Evolutionary conservation across 2,329 filamentous ascomycete species (phyloP), one percentile per base, ranked within the genome.

Genomic region (Fusarium mundagurra): DNA sequence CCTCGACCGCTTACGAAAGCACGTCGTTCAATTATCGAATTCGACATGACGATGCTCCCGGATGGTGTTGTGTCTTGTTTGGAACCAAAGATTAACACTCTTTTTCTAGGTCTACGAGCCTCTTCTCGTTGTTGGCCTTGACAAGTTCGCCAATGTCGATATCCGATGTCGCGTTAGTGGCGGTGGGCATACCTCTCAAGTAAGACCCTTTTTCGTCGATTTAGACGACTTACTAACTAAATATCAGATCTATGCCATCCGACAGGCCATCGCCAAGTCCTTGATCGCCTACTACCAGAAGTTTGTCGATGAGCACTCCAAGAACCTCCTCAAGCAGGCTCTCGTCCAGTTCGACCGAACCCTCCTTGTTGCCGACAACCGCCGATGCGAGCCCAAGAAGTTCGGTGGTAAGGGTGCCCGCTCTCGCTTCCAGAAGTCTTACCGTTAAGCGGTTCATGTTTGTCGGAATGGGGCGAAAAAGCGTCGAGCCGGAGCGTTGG

Each of bases 221-320:
- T 12, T 22, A 4, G 9, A 14, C 27, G 14, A 48, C 14, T 22
- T 9, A 5, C 48, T 51, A 14, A 51, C 9, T 14, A 95, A 93
- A 79, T 97, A 94, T 72, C 95, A 98, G 88, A 91, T 98, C 88
- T 98, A 98, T 88, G 96, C 96, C 85, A 94, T 98, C 90, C 95
- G 96, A 82, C 96, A 99, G 90, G 96, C 96, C 83, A 98, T 99
- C 61, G 92, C 95, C 89, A 99, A 98, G 92, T 81, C 83, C 71
- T 79, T 85, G 69, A 83, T 85, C 80, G 83, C 95, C 87, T 98
- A 98, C 93, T 98, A 98, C 93, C 96, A 98, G 90, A 98, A 99
- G 92, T 99, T 92, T 89, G 94, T 98, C 88, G 96, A 99, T 85
- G 96, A 99, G 93, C 95, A 98, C 93, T 94, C 93, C 90, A 99